Percentiles rank a stretch among this genome's conserved stretches.
Evolutionary conservation across 2,329 filamentous ascomycete species (phyloP).

Genomic region (Aureobasidium subglaciale): DNA sequence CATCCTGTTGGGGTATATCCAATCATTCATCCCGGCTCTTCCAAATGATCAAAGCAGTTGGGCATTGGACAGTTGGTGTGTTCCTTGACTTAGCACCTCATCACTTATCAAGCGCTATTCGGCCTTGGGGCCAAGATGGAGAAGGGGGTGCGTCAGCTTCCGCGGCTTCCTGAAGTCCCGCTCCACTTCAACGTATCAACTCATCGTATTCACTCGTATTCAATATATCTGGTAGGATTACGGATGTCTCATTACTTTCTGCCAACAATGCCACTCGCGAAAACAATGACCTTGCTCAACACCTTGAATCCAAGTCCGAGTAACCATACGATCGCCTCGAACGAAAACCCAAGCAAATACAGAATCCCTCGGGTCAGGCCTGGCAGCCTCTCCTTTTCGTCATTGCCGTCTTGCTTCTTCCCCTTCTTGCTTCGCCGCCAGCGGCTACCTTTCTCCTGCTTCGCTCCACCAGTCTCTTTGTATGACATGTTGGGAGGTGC

Average conservation of each 20-base stretch:
- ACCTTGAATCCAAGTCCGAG: slow-evolving; percentile 36
- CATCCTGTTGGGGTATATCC: neutral
- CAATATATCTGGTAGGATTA: neutral
- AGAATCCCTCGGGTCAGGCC: slow-evolving; percentile 34
- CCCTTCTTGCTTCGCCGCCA: neutral
- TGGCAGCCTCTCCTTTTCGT: slow-evolving; percentile 27
- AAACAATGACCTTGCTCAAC: slow-evolving; percentile 33
- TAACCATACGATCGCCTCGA: slow-evolving; percentile 38
- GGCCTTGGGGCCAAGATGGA: slow-evolving; percentile 12
- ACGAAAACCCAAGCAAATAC: slow-evolving; percentile 33
- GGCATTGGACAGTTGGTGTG: slow-evolving; percentile 2
- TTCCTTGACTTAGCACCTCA: neutral
- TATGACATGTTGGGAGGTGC: slow-evolving; percentile 10
- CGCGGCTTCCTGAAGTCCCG: neutral
- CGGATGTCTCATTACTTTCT: slow-evolving; percentile 20
- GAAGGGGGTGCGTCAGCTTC: slow-evolving; percentile 10
- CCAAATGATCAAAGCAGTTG: neutral
- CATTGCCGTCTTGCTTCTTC: slow-evolving; percentile 18
- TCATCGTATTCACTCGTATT: neutral
- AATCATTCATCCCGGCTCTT: neutral
- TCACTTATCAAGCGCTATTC: neutral
- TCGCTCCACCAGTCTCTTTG: slow-evolving; percentile 9
- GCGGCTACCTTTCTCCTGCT: neutral
- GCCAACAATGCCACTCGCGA: slow-evolving; percentile 30
- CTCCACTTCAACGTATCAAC: slow-evolving; percentile 10